Conservation (phyloP, 371 early-diverging fungal species). For the Mortierella sp. region DNA sequence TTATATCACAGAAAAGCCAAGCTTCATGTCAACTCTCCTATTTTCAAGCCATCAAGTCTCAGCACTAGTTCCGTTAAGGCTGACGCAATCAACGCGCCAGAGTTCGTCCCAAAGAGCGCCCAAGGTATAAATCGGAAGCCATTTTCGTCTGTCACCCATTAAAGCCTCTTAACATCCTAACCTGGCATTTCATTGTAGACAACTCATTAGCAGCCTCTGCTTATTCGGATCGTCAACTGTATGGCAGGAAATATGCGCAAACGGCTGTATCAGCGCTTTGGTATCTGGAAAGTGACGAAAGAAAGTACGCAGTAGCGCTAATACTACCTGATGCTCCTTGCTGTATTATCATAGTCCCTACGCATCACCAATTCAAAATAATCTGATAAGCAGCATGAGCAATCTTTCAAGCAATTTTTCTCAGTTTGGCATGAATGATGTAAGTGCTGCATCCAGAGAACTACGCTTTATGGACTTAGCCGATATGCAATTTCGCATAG, state of each 20-base stretch:
- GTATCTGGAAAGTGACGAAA: not conserved
- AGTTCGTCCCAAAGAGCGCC: slow-evolving; percentile 72
- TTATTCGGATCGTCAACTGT: slow-evolving; percentile 21
- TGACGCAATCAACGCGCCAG: slow-evolving; percentile 72
- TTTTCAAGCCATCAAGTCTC: slow-evolving; percentile 65
- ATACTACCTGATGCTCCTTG: not conserved
- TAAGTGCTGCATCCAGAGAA: slow-evolving; percentile 15
- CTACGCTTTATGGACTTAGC: not conserved
- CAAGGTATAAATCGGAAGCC: slow-evolving; percentile 48
- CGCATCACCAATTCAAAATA: slow-evolving; percentile 35
- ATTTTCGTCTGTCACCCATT: not conserved
- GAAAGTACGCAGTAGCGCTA: not conserved
- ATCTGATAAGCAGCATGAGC: slow-evolving; percentile 28
- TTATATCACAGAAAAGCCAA: slow-evolving; percentile 59
- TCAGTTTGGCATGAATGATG: slow-evolving; percentile 47
- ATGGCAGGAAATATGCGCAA: not conserved
- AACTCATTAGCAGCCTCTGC: slow-evolving; percentile 4
- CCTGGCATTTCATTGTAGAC: not conserved
- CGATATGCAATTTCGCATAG: not conserved
- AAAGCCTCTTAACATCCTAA: not conserved
- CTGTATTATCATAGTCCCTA: slow-evolving; percentile 26
- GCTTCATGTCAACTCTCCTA: slow-evolving; percentile 73
- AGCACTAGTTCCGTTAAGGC: slow-evolving; percentile 65
- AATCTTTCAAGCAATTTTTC: slow-evolving; percentile 38
- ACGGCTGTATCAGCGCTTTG: not conserved